phyloP scores from a whole-genome alignment of 192 early-diverging fungal genomes.

The Umbelopsis sp. region DNA sequence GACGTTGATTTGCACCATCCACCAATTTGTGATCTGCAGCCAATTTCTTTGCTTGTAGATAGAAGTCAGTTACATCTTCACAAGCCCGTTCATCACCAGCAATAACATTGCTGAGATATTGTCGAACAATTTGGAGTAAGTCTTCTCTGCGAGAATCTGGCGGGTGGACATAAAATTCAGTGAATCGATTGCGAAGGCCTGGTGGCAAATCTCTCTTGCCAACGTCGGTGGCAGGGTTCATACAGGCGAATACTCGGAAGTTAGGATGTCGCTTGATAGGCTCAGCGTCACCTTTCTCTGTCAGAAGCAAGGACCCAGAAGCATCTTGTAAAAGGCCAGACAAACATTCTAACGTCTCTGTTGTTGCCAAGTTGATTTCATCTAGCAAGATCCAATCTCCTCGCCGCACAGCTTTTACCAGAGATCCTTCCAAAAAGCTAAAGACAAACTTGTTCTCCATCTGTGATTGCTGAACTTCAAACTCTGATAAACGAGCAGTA shows the following conservation, averaged over 20 bases:
- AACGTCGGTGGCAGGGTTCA: slow-evolving; percentile 99
- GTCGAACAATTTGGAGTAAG: slow-evolving; percentile 76
- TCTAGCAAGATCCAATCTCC: slow-evolving; percentile 98
- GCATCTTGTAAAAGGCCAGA: slow-evolving; percentile 85
- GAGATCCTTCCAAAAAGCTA: slow-evolving; percentile 90
- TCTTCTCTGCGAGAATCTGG: slow-evolving; percentile 84
- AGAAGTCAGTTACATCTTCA: slow-evolving; percentile 80
- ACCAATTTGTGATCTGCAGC: slow-evolving; percentile 72
- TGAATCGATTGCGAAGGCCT: slow-evolving; percentile 89
- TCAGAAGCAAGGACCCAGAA: slow-evolving; percentile 79
- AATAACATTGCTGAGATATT: slow-evolving; percentile 69
- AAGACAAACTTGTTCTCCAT: slow-evolving; percentile 79
- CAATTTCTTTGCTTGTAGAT: slow-evolving; percentile 71
- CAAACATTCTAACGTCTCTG: slow-evolving; percentile 94
- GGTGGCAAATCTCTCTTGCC: slow-evolving; percentile 95
- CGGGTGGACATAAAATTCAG: slow-evolving; percentile 93
- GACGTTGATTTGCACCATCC: slow-evolving; percentile 86
- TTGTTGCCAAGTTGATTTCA: slow-evolving; percentile 95
- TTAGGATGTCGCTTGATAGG: slow-evolving; percentile 85
- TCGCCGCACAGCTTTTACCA: slow-evolving; percentile 84
- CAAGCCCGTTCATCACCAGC: slow-evolving; percentile 61
- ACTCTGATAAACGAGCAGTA: slow-evolving; percentile 57
- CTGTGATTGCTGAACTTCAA: slow-evolving; percentile 77
- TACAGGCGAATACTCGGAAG: slow-evolving; percentile 97
- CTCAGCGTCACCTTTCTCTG: slow-evolving; percentile 90